Conservation (phyloP, 495 filamentous ascomycete species). For the Penicillium alfredii region DNA sequence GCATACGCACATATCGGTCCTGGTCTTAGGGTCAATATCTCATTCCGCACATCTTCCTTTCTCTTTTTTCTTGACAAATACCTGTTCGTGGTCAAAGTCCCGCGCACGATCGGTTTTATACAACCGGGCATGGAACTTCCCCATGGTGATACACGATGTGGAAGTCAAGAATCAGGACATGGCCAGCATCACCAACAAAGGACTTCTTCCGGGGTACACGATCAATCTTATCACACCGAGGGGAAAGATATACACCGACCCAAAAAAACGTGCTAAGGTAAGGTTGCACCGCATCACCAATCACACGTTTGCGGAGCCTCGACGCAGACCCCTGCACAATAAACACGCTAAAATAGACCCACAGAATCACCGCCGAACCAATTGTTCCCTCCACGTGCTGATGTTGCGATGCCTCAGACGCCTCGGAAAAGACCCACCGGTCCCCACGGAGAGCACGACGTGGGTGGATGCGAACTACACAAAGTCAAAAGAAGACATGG, state of each 20-base stretch:
- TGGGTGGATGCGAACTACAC: background rate
- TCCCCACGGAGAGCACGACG: conserved; percentile 2
- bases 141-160: no score
- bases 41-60: background rate
- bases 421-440: conserved; percentile 7
- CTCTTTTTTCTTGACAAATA: conserved; percentile 6
- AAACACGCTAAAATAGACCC: no score
- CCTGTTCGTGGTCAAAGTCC: conserved; percentile 47
- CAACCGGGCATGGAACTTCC: conserved; percentile 34
- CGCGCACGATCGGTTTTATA: conserved; percentile 46
- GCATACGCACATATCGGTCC: conserved; percentile 45
- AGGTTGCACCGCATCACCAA: no score
- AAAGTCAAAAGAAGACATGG: conserved; percentile 2
- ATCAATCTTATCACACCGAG: background rate
- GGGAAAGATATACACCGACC: no score
- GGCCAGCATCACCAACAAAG: background rate
- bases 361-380: no score
- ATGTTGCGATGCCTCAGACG: conserved; percentile 7
- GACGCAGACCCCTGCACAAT: conserved; percentile 3
- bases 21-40: conserved; percentile 12
- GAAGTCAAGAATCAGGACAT: background rate
- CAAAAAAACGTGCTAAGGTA: no score
- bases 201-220: background rate
- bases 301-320: no score
- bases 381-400: conserved; percentile 18